These are phyloP conservation scores for Termitomyces sp. DNA, from an alignment of 768 basidiomycete species.

Conservation along the genomic window DNA sequence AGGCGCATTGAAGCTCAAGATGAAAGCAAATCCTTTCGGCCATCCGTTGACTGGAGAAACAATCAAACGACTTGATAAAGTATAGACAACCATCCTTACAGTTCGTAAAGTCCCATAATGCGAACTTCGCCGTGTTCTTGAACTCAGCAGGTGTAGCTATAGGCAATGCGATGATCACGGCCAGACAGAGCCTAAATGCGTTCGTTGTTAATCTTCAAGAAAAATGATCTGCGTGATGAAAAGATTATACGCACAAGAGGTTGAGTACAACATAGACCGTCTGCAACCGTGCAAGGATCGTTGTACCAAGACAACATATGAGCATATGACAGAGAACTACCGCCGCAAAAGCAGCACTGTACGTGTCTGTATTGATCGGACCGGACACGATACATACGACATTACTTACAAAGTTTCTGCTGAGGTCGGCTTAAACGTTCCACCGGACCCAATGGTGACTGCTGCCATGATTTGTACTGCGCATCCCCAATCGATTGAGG, in stretches of 20 bases:
- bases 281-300: conserved; percentile 65
- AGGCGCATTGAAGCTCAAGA: conserved; percentile 38
- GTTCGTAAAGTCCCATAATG: conserved; percentile 23
- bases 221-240: background rate
- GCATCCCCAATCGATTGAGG: conserved; percentile 62
- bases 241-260: conserved; percentile 45
- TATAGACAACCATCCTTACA: background rate
- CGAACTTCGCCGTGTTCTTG: conserved; percentile 52
- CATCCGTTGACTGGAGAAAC: conserved; percentile 50
- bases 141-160: conserved; percentile 57
- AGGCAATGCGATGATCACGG: conserved; percentile 68
- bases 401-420: conserved; percentile 28
- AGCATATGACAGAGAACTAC: conserved; percentile 60
- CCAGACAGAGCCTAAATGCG: conserved; percentile 51
- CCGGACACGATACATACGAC: background rate
- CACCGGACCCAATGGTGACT: conserved; percentile 34
- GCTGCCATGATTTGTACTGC: conserved; percentile 58
- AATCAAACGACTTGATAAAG: background rate
- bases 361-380: background rate
- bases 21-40: conserved; percentile 58
- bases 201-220: background rate
- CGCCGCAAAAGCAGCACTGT: conserved; percentile 65
- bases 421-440: conserved; percentile 25
- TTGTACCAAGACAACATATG: conserved; percentile 68
- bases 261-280: conserved; percentile 69